Evolutionary conservation across 2,329 filamentous ascomycete species (phyloP).

Genomic region (Emergomyces orientalis): DNA sequence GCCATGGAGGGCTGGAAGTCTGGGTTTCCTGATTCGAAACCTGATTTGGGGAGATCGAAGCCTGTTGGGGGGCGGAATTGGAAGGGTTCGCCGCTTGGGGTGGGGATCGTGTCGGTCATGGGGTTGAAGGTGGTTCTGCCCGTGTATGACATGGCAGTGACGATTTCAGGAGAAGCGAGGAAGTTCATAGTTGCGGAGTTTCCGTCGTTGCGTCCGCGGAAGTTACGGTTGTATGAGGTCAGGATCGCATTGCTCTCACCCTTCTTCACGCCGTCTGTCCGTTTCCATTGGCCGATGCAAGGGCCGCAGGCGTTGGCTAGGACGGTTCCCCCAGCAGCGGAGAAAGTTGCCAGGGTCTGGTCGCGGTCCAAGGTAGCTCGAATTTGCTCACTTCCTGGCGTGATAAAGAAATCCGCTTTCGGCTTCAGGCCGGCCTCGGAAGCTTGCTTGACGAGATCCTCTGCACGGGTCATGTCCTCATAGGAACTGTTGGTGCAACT

Average conservation of each 20-base stretch:
- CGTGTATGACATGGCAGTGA: slow-evolving; percentile 91
- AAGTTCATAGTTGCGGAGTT: slow-evolving; percentile 99
- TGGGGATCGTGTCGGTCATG: slow-evolving; percentile 72
- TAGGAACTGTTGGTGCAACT: slow-evolving; percentile 99
- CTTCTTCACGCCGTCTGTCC: slow-evolving; percentile 75
- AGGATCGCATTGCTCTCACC: slow-evolving; percentile 89
- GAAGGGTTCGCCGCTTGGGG: slow-evolving; percentile 72
- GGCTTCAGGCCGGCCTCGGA: slow-evolving; percentile 81
- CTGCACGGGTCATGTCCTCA: slow-evolving; percentile 94
- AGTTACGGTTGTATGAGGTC: slow-evolving; percentile 97
- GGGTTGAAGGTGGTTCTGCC: slow-evolving; percentile 94
- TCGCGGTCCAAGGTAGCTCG: slow-evolving; percentile 87
- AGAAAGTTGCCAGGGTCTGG: slow-evolving; percentile 75
- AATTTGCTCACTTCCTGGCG: slow-evolving; percentile 93
- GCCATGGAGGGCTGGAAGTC: slow-evolving; percentile 64
- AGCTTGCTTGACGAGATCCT: slow-evolving; percentile 87
- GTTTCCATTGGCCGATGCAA: slow-evolving; percentile 91
- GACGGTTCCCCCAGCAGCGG: slow-evolving; percentile 74
- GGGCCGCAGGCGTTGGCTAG: slow-evolving; percentile 92
- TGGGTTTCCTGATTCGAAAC: slow-evolving; percentile 72
- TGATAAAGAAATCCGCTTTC: slow-evolving; percentile 87
- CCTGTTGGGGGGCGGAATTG: slow-evolving; percentile 68
- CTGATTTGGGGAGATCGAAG: slow-evolving; percentile 53
- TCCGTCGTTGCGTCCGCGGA: slow-evolving; percentile 91
- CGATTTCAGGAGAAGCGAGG: slow-evolving; percentile 88